phyloP scores from a whole-genome alignment of 2,329 filamentous ascomycete genomes.

The Colletotrichum navitas region DNA sequence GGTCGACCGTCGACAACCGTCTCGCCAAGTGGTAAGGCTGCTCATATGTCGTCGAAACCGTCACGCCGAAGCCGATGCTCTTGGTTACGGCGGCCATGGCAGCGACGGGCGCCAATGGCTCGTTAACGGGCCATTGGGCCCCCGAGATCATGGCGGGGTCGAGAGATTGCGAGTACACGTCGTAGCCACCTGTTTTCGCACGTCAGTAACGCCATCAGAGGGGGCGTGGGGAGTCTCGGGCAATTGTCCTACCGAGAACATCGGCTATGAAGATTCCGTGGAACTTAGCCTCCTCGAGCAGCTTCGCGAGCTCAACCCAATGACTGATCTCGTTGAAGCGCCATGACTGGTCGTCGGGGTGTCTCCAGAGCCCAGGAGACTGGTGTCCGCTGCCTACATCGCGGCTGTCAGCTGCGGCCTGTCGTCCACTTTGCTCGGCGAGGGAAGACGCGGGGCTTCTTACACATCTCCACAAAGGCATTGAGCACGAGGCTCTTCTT shows the following conservation, averaged over 20 bases:
- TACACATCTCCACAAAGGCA: conserved; percentile 58
- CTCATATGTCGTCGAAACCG: conserved; percentile 78
- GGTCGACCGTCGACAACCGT: conserved; percentile 75
- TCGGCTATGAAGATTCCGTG: conserved; percentile 77
- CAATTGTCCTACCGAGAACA: conserved; percentile 61
- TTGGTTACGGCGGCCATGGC: conserved; percentile 79
- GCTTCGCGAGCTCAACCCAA: conserved; percentile 71
- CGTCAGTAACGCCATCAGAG: background rate
- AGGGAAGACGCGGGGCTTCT: conserved; percentile 22
- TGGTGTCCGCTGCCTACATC: conserved; percentile 58
- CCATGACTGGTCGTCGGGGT: conserved; percentile 73
- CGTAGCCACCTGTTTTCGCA: conserved; percentile 68
- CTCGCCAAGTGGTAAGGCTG: conserved; percentile 77
- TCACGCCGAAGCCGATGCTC: conserved; percentile 77
- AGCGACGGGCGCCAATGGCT: conserved; percentile 73
- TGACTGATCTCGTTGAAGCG: conserved; percentile 71
- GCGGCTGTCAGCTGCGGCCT: background rate
- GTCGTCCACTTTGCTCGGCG: background rate
- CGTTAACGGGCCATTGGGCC: conserved; percentile 79
- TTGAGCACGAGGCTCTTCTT: conserved; percentile 59
- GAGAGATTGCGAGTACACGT: conserved; percentile 75
- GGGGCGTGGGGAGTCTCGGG: background rate
- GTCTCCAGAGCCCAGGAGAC: conserved; percentile 66
- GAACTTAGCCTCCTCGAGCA: conserved; percentile 72
- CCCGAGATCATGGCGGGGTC: conserved; percentile 72